Evolutionary conservation across 1,284 basidiomycete species (phyloP).

Genomic region (Pseudozyma thailandica): DNA sequence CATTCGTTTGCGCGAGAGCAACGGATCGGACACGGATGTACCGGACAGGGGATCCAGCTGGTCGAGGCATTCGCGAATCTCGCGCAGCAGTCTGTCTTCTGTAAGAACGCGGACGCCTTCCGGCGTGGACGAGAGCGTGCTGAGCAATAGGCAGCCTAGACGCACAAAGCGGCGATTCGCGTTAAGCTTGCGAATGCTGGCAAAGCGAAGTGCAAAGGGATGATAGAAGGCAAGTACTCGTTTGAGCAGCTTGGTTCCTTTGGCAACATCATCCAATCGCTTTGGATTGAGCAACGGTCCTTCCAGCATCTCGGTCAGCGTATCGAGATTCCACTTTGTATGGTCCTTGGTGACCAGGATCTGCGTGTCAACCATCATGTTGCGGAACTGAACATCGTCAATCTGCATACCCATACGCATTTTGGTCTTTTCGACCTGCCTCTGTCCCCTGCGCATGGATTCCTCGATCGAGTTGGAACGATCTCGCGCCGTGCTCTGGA

Average conservation of each 20-base stretch:
- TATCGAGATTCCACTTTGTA: constrained; percentile 90
- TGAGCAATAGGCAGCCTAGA: constrained; percentile 76
- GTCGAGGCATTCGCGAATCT: constrained; percentile 86
- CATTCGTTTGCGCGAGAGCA: constrained; percentile 86
- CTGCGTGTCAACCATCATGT: constrained; percentile 69
- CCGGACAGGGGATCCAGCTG: constrained; percentile 84
- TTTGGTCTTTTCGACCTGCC: constrained; percentile 86
- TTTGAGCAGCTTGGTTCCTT: constrained; percentile 85
- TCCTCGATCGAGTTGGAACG: constrained; percentile 90
- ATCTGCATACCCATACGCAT: constrained; percentile 84
- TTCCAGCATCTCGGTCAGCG: constrained; percentile 87
- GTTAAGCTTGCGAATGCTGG: constrained; percentile 77
- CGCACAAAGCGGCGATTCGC: constrained; percentile 65
- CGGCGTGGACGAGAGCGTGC: constrained; percentile 81
- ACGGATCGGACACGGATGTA: constrained; percentile 71
- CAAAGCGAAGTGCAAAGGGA: constrained; percentile 86
- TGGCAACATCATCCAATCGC: constrained; percentile 94
- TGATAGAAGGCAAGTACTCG: constrained; percentile 91
- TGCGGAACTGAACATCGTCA: constrained; percentile 65
- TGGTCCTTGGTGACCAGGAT: constrained; percentile 89
- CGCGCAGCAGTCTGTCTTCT: constrained; percentile 87
- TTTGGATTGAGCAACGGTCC: constrained; percentile 90
- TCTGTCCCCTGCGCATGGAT: constrained; percentile 75
- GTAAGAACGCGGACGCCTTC: constrained; percentile 85
- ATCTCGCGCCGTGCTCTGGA: constrained; percentile 26